Conservation (phyloP, 805 yeast species). For the Saccharomycopsis sp. region DNA sequence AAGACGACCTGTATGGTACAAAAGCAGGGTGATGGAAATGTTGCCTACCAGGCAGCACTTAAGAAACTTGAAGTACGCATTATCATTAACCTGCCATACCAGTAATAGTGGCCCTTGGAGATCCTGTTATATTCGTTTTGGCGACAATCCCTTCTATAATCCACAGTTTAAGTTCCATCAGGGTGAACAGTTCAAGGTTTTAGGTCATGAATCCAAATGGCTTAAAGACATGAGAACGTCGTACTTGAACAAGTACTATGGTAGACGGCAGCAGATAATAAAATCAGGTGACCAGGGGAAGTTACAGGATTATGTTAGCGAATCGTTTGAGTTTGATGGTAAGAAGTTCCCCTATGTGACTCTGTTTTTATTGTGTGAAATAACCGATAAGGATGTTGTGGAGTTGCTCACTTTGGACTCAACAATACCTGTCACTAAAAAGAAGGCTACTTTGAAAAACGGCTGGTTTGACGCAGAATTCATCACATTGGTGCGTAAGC, state of each 20-base stretch:
- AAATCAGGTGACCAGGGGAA: slow-evolving; percentile 22
- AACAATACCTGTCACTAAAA: neutral
- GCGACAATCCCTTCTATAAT: slow-evolving; percentile 66
- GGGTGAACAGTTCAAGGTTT: slow-evolving; percentile 73
- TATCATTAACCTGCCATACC: slow-evolving; percentile 79
- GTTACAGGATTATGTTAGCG: slow-evolving; percentile 29
- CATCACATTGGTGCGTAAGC: slow-evolving; percentile 56
- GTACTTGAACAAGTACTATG: slow-evolving; percentile 24
- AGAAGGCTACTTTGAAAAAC: slow-evolving; percentile 47
- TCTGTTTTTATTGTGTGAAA: slow-evolving; percentile 73
- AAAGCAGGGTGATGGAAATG: slow-evolving; percentile 58
- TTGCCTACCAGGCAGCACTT: slow-evolving; percentile 40
- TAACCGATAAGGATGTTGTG: slow-evolving; percentile 57
- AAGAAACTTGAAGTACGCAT: slow-evolving; percentile 55
- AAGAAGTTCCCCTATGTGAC: slow-evolving; percentile 58
- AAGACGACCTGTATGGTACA: slow-evolving; percentile 76
- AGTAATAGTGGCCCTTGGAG: slow-evolving; percentile 94
- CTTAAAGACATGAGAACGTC: slow-evolving; percentile 25
- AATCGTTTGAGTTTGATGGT: slow-evolving; percentile 68
- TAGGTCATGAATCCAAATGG: slow-evolving; percentile 27
- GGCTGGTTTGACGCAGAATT: slow-evolving; percentile 76
- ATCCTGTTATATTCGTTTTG: slow-evolving; percentile 71
- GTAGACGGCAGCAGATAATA: slow-evolving; percentile 12
- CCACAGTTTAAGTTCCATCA: slow-evolving; percentile 58
- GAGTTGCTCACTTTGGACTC: slow-evolving; percentile 31